phyloP scores from a whole-genome alignment of 345 rosid species.

The Populus euphratica region DNA sequence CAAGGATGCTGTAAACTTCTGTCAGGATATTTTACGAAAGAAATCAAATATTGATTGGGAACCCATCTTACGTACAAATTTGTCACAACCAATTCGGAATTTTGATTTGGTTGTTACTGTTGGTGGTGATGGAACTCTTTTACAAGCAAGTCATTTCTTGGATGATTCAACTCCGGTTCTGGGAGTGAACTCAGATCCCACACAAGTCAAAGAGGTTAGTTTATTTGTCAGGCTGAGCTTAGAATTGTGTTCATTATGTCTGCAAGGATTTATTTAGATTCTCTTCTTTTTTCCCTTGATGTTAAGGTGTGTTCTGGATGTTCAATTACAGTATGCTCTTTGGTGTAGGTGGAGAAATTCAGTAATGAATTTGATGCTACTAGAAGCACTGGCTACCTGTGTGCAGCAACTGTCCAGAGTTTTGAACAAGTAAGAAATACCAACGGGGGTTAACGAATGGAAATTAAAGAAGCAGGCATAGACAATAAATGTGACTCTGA shows the following conservation, averaged over 20 bases:
- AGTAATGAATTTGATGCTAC: conserved; percentile 75
- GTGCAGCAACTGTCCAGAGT: conserved; percentile 75
- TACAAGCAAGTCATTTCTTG: conserved; percentile 87
- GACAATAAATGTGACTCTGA: neutral
- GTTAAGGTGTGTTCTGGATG: neutral
- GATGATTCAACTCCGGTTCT: conserved; percentile 71
- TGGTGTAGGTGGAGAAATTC: conserved; percentile 56
- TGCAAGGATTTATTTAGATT: neutral
- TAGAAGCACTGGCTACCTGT: conserved; percentile 81
- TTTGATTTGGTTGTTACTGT: conserved; percentile 85
- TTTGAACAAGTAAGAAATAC: conserved; percentile 62
- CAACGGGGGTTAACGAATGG: neutral
- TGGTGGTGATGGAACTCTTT: conserved; percentile 94
- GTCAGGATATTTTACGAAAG: conserved; percentile 60
- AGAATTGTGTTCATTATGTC: neutral
- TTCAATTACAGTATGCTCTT: neutral
- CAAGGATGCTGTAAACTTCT: conserved; percentile 55
- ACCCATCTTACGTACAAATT: conserved; percentile 48
- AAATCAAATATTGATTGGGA: conserved; percentile 63
- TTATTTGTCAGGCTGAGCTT: neutral
- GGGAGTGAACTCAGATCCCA: conserved; percentile 94
- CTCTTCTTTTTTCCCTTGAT: neutral
- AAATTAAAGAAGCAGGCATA: neutral
- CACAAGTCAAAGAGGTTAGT: conserved; percentile 67
- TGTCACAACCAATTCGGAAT: conserved; percentile 47